A percentile compares a stretch with the other conserved stretches of the same genome.
These are phyloP conservation scores for Thielaviopsis euricoi DNA, from an alignment of 2,329 filamentous ascomycete species.

Conservation along the genomic window DNA sequence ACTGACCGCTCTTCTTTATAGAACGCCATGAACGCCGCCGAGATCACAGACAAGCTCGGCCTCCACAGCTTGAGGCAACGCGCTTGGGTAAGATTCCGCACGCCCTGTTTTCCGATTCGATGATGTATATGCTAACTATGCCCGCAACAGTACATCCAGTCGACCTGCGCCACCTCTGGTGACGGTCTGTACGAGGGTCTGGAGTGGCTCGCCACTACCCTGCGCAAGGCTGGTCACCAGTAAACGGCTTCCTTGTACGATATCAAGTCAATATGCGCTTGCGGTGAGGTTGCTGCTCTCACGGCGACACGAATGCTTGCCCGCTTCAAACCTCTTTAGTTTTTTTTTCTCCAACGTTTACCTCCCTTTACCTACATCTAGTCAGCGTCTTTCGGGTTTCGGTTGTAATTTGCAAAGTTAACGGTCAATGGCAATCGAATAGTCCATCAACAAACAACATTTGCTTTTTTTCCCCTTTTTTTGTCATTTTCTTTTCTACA, in stretches of 20 bases:
- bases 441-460: constrained; percentile 28
- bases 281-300: constrained; percentile 9
- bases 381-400: constrained; percentile 25
- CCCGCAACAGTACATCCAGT: constrained; percentile 77
- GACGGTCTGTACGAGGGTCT: constrained; percentile 99
- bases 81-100: constrained; percentile 66
- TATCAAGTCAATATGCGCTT: constrained; percentile 12
- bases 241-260: constrained; percentile 24
- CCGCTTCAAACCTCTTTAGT: constrained; percentile 8
- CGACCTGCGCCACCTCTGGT: constrained; percentile 95
- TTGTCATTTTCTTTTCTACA: constrained; percentile 12
- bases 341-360: constrained; percentile 12
- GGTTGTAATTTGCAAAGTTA: constrained; percentile 43
- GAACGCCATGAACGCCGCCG: constrained; percentile 99
- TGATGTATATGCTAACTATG: background rate
- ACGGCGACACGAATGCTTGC: constrained; percentile 6
- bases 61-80: constrained; percentile 98
- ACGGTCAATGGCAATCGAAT: constrained; percentile 38
- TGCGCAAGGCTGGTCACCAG: constrained; percentile 57
- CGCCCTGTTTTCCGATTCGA: background rate
- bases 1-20: constrained; percentile 22
- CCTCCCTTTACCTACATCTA: constrained; percentile 11
- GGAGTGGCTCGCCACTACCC: constrained; percentile 73
- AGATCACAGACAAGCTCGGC: constrained; percentile 99
- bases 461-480: constrained; percentile 14